These are phyloP conservation scores for Gentiana macrophylla DNA, from an alignment of 257 asterid species.

Conservation along the genomic window DNA sequence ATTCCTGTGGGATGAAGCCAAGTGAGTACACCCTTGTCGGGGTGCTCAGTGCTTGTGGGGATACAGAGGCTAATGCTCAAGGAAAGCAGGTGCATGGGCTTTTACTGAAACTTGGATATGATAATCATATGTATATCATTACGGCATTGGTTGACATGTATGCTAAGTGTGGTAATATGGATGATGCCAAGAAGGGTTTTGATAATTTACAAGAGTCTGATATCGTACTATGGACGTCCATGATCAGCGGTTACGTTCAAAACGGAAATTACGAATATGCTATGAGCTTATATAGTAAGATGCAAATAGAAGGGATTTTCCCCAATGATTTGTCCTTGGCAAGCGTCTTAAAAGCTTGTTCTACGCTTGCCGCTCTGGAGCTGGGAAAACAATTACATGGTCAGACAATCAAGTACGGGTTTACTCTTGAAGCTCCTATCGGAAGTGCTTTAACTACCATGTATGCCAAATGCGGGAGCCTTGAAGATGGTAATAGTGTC, in stretches of 20 bases:
- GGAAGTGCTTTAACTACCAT: slow-evolving; percentile 88
- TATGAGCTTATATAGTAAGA: slow-evolving; percentile 48
- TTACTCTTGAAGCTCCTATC: slow-evolving; percentile 59
- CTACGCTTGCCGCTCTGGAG: slow-evolving; percentile 68
- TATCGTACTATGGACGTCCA: slow-evolving; percentile 76
- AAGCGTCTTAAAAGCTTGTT: slow-evolving; percentile 71
- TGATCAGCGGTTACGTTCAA: slow-evolving; percentile 73
- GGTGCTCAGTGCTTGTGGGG: slow-evolving; percentile 76
- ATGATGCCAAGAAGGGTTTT: slow-evolving; percentile 61
- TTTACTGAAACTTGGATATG: slow-evolving; percentile 52
- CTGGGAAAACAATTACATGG: slow-evolving; percentile 84
- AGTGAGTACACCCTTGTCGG: slow-evolving; percentile 78
- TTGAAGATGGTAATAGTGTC: slow-evolving; percentile 39
- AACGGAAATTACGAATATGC: slow-evolving; percentile 71
- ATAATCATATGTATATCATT: slow-evolving; percentile 57
- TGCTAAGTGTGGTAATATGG: slow-evolving; percentile 59
- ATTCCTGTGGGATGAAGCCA: slow-evolving; percentile 42
- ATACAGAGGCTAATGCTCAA: slow-evolving; percentile 29
- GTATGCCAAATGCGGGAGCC: slow-evolving; percentile 79
- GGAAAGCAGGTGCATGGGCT: slow-evolving; percentile 70
- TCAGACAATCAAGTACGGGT: slow-evolving; percentile 57
- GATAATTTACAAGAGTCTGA: slow-evolving; percentile 49
- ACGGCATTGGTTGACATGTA: slow-evolving; percentile 87
- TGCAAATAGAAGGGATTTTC: slow-evolving; percentile 49
- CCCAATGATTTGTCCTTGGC: slow-evolving; percentile 81